phyloP scores from a whole-genome alignment of 2,329 filamentous ascomycete species.

The Trichoderma simmonsii region DNA sequence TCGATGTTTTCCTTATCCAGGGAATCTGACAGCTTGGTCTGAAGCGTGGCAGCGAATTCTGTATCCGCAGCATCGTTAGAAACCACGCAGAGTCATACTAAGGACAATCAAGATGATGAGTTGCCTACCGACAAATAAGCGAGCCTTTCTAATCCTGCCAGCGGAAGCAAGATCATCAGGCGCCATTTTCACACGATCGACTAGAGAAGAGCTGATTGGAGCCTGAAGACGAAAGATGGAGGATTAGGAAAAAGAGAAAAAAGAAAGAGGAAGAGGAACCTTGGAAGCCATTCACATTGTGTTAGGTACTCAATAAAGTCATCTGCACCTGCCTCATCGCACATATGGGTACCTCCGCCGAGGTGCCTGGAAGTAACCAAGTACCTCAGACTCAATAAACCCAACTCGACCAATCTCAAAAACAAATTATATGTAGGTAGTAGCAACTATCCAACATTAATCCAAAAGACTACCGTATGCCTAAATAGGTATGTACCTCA shows the following conservation, averaged over 20 bases:
- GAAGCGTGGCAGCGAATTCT: conserved; percentile 32
- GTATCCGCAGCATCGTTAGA: not conserved
- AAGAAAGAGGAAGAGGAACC: not conserved
- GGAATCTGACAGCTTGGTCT: conserved; percentile 23
- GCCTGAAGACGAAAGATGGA: not conserved
- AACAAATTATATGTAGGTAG: not conserved
- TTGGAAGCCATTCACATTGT: no score
- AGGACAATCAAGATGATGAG: not conserved
- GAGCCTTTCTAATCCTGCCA: conserved; percentile 26
- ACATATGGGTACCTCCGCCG: no score
- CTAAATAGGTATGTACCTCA: not conserved
- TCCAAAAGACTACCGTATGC: not conserved
- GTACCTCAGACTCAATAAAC: not conserved
- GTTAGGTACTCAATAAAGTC: not conserved
- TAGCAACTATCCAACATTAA: not conserved
- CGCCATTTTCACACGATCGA: conserved; percentile 22
- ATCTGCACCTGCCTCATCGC: not conserved
- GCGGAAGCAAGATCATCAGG: conserved; percentile 18
- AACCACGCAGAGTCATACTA: not conserved
- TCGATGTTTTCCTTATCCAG: conserved; percentile 39
- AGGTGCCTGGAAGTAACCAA: not conserved
- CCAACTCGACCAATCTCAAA: not conserved
- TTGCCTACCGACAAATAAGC: conserved; percentile 21
- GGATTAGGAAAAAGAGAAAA: not conserved
- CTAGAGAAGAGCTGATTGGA: not conserved